Percentiles rank a stretch among this genome's conserved stretches.
phyloP scores from a whole-genome alignment of 768 basidiomycete species.

The Leccinum uliginosum region DNA sequence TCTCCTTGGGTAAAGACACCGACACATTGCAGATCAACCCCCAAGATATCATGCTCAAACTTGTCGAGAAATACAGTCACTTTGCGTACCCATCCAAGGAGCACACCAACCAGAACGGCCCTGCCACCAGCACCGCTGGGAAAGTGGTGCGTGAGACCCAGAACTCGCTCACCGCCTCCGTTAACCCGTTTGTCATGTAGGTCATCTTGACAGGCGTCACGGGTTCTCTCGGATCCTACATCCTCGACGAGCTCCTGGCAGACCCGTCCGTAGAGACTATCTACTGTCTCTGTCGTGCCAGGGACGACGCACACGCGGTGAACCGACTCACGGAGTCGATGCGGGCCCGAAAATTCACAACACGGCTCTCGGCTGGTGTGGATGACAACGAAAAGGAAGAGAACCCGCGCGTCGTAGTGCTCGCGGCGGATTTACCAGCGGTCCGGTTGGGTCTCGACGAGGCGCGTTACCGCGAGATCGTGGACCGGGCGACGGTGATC shows the following conservation, averaged over 20 bases:
- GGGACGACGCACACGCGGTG: slow-evolving; percentile 38
- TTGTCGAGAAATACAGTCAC: slow-evolving; percentile 33
- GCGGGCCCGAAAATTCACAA: not conserved
- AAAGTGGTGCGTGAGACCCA: slow-evolving; percentile 13
- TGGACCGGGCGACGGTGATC: slow-evolving; percentile 36
- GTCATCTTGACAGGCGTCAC: slow-evolving; percentile 49
- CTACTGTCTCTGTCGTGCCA: slow-evolving; percentile 49
- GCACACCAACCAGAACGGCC: slow-evolving; percentile 6
- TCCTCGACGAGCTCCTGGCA: slow-evolving; percentile 39
- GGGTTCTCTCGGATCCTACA: slow-evolving; percentile 46
- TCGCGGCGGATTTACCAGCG: slow-evolving; percentile 40
- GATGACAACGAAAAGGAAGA: not conserved
- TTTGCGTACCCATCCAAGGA: slow-evolving; percentile 4
- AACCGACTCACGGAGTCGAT: not conserved
- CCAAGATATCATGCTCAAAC: slow-evolving; percentile 38
- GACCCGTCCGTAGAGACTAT: slow-evolving; percentile 21
- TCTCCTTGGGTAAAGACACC: slow-evolving; percentile 30
- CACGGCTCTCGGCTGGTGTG: not conserved
- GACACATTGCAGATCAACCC: too few relatives aligned
- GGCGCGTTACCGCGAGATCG: slow-evolving; percentile 34
- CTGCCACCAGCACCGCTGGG: slow-evolving; percentile 1
- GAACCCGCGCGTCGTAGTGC: slow-evolving; percentile 33
- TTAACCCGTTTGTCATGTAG: not conserved
- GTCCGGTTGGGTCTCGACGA: slow-evolving; percentile 38
- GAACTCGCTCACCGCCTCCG: not conserved